Conservation (phyloP, 768 basidiomycete species). For the Lactarius quietus region DNA sequence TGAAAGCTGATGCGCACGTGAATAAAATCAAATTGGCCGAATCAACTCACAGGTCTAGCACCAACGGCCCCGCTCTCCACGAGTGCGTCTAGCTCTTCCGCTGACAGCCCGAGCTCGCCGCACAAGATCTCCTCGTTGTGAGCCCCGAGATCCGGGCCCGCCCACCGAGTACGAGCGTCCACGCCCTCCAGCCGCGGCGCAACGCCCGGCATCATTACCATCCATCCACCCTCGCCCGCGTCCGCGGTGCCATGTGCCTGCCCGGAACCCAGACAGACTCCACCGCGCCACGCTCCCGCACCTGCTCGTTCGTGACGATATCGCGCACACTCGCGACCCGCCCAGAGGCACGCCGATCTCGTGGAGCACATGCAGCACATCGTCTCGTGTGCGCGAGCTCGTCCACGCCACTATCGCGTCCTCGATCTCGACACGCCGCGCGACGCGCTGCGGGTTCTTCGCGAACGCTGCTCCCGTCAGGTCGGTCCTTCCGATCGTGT, state of each 20-base stretch:
- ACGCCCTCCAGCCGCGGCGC: slow-evolving; percentile 61
- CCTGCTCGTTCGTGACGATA: slow-evolving; percentile 55
- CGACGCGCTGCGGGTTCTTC: slow-evolving; percentile 43
- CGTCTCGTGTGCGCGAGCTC: slow-evolving; percentile 43
- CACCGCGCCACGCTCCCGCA: slow-evolving; percentile 51
- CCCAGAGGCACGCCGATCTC: slow-evolving; percentile 57
- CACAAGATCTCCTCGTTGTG: slow-evolving; percentile 36
- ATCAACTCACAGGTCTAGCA: not conserved
- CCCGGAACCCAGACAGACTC: slow-evolving; percentile 52
- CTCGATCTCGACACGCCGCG: slow-evolving; percentile 51
- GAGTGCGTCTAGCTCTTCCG: slow-evolving; percentile 29
- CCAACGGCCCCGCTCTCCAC: slow-evolving; percentile 25
- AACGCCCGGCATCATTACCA: slow-evolving; percentile 62
- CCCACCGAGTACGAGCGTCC: slow-evolving; percentile 58
- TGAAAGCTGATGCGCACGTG: slow-evolving; percentile 16
- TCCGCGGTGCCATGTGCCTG: slow-evolving; percentile 25
- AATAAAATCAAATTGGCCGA: slow-evolving; percentile 15
- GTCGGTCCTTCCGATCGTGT: slow-evolving; percentile 53
- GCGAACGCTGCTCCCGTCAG: slow-evolving; percentile 52
- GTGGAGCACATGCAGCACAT: slow-evolving; percentile 50
- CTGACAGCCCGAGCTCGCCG: slow-evolving; percentile 31
- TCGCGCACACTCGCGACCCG: slow-evolving; percentile 61
- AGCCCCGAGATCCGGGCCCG: slow-evolving; percentile 61
- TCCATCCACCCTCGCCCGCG: slow-evolving; percentile 50
- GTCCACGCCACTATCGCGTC: slow-evolving; percentile 62